Evolutionary conservation across 2,329 filamentous ascomycete genomes (phyloP), one percentile per base, ranked within the genome.

Genomic region (Alternaria incomplexa): DNA sequence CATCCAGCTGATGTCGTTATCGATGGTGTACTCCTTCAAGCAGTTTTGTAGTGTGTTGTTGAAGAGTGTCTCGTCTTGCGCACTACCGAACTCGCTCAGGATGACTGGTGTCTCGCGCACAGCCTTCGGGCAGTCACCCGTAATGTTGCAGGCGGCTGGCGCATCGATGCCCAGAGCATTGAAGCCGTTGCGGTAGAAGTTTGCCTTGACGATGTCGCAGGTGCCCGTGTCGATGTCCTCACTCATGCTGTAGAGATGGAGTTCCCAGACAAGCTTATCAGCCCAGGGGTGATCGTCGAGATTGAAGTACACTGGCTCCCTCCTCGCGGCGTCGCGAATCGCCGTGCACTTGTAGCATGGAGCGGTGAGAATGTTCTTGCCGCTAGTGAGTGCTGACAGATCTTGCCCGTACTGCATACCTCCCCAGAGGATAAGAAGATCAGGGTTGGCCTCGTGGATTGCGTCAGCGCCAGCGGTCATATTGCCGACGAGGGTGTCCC

Each of bases 261-360:
- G 83, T 77, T 89, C 87, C 86, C 86, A 89, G 12, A 88, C 85
- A 68, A 86, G 81, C 76, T 89, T 89, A 76, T 85, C 72, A 1
- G 81, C 79, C 83, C 83, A 86, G 8, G 83, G 71, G 69, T 85
- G 79, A 43, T 72, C 73, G 47, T 74, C 80, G 8, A 85, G 76
- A 62, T 85, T 80, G 73, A 86, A 86, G 52, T 81, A 76, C 4
- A 81, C 73, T 0, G 84, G 83, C 3, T 82, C 75, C 15, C 82
- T 78, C 6, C 83, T 81, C 20, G 75, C 61, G 6, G 80, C 82
- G 66, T 85, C 83, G 48, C 82, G 71, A 63, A 75, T 79, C 23
- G 78, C 78, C 17, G 79, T 78, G 66, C 78, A 80, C 52, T 80
- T 80, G 70, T 81, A 81, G 68, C 77, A 79, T 4, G 79, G 78